Evolutionary conservation across 805 yeast species (phyloP), one percentile per base, ranked within the genome.

Genomic region (Saccharomycopsis lassenensis): DNA sequence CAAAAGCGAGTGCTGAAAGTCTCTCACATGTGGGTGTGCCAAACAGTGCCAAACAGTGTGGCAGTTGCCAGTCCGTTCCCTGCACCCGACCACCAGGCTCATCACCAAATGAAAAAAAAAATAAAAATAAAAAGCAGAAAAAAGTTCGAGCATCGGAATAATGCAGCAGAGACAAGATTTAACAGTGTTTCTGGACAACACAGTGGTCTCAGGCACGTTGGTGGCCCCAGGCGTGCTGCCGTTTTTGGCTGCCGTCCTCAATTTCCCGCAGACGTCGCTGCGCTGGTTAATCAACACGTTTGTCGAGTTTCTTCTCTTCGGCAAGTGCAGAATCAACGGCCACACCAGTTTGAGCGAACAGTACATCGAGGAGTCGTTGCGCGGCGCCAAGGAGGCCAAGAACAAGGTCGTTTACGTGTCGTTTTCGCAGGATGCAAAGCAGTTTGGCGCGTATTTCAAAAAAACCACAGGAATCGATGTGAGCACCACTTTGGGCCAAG

Each of bases 121-220:
- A 22, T 22, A 22, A 8, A 8, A 22, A 22, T 18, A 29, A 29
- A 17, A 29, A 33, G 12, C 44, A 40, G 18, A 37, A 37, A 20
- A 41, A 41, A 24, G 40, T 35, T 21, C 20, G 37, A 12, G 29
- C 20, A 6, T n/a, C n/a, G n/a, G 24, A 23, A 29, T 33, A 24
- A 29, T 30, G 14, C 33, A 33, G 12, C 44, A 40, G 18, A 37
- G 35, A 20, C 45, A 41, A 24, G 40, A 37, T 21, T 21, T 41
- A 12, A 32, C 20, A 6, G 25, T 41, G 14, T 41, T 41, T 21
- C 28, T 24, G 10, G 45, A 41, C 18, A 23, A 26, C 11, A 33
- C 37, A 6, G 24, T 41, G 3, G 18, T 41, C 4, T 31, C 36
- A 12, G 24, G 26, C 3, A 29, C 35, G 18, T 27, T 41, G 10